phyloP scores from a whole-genome alignment of 116 monocot species.

The Trichopus zeylanicus region DNA sequence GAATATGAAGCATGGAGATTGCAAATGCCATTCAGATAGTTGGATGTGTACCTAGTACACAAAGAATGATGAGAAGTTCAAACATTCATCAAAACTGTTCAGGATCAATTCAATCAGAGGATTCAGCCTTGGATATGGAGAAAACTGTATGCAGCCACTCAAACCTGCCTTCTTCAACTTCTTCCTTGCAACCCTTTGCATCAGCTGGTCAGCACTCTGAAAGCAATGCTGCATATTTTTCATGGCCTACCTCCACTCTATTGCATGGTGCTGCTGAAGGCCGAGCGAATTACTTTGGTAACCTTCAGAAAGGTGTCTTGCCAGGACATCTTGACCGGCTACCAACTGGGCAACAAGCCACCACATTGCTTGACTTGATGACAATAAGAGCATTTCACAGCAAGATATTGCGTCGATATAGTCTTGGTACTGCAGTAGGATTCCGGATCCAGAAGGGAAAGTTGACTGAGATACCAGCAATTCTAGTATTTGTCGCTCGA shows the following conservation, averaged over 20 bases:
- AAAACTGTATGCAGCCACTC: conserved; percentile 36
- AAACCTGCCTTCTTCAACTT: conserved; percentile 24
- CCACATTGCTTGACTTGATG: conserved; percentile 96
- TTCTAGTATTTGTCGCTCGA: conserved; percentile 97
- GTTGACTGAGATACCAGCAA: conserved; percentile 85
- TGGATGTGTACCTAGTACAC: conserved; percentile 7
- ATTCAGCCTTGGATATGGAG: conserved; percentile 79
- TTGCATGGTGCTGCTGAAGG: conserved; percentile 84
- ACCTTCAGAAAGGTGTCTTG: conserved; percentile 96
- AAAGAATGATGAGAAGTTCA: conserved; percentile 35
- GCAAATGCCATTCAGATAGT: not conserved
- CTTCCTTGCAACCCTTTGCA: conserved; percentile 62
- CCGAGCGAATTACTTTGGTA: conserved; percentile 93
- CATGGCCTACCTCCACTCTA: conserved; percentile 89
- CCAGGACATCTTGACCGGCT: conserved; percentile 60
- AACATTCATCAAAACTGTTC: conserved; percentile 23
- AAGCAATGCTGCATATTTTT: conserved; percentile 94
- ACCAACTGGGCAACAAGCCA: conserved; percentile 87
- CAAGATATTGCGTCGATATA: conserved; percentile 88
- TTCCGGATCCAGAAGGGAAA: conserved; percentile 78
- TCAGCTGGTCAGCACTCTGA: conserved; percentile 85
- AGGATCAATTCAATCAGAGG: conserved; percentile 51
- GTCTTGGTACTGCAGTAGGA: conserved; percentile 94
- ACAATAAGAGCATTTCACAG: conserved; percentile 98
- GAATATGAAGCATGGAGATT: conserved; percentile 2